Evolutionary conservation across 345 rosid species (phyloP).

Genomic region (Rhizophora apiculata): DNA sequence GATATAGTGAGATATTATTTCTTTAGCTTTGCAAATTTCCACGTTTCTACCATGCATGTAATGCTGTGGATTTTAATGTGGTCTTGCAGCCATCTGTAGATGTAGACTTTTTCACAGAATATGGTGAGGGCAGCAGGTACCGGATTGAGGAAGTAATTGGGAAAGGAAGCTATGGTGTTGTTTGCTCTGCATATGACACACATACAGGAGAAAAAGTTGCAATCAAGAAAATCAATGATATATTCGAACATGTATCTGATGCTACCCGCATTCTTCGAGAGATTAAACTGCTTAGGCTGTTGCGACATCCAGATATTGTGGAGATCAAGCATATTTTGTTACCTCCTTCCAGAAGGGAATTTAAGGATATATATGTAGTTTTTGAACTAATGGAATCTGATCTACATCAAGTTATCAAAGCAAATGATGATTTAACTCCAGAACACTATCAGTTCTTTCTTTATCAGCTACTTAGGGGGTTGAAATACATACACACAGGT

Average conservation of each 20-base stretch:
- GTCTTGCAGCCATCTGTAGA: constrained; percentile 66
- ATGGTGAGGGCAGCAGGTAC: constrained; percentile 89
- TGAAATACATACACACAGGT: constrained; percentile 98
- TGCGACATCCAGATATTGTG: constrained; percentile 89
- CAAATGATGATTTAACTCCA: constrained; percentile 87
- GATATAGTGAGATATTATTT: not conserved
- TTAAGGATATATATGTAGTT: constrained; percentile 83
- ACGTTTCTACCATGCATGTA: not conserved
- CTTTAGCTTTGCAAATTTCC: not conserved
- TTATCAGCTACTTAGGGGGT: constrained; percentile 91
- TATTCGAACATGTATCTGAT: constrained; percentile 89
- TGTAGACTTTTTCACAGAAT: constrained; percentile 85
- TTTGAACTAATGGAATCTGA: constrained; percentile 94
- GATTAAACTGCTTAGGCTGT: constrained; percentile 78
- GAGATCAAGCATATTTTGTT: constrained; percentile 90
- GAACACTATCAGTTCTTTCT: constrained; percentile 91
- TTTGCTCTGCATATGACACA: constrained; percentile 80
- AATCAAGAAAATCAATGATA: constrained; percentile 84
- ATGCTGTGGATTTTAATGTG: constrained; percentile 6
- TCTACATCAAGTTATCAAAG: constrained; percentile 89
- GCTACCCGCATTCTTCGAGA: constrained; percentile 91
- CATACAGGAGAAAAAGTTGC: constrained; percentile 85
- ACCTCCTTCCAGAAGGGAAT: constrained; percentile 87
- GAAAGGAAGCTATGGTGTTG: constrained; percentile 93
- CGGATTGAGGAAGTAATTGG: constrained; percentile 89